Evolutionary conservation across 2,329 filamentous ascomycete species (phyloP).

Genomic region (Diplodia mutila): DNA sequence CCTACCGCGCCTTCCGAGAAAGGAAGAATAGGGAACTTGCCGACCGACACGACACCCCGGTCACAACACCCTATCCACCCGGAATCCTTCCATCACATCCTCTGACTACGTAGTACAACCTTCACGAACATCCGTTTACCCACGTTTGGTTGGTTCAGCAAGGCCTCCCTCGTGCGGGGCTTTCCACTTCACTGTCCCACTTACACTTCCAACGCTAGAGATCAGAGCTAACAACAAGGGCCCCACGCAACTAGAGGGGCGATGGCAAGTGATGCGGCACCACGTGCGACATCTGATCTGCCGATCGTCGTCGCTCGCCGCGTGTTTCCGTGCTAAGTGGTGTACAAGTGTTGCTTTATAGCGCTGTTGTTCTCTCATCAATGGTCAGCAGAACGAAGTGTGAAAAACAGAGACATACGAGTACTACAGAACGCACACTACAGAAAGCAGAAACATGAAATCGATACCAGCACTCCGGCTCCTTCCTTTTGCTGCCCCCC

Average conservation of each 20-base stretch:
- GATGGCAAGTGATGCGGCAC: background rate
- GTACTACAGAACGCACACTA: too few relatives aligned
- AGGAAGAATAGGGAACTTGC: background rate
- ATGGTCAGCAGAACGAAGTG: too few relatives aligned
- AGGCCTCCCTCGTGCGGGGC: background rate
- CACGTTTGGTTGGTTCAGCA: background rate
- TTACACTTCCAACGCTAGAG: background rate
- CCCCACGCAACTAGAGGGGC: background rate
- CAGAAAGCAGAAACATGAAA: too few relatives aligned
- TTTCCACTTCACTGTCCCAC: background rate
- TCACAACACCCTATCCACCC: background rate
- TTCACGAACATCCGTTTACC: background rate
- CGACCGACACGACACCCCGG: background rate
- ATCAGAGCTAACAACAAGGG: background rate
- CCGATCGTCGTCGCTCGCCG: background rate
- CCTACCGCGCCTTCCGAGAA: background rate
- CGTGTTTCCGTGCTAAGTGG: background rate
- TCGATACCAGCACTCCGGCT: too few relatives aligned
- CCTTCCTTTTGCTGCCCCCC: too few relatives aligned
- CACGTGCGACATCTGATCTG: background rate
- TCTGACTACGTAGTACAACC: background rate
- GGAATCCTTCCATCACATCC: background rate
- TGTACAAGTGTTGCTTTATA: background rate
- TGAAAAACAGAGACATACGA: too few relatives aligned
- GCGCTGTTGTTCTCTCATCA: too few relatives aligned